Percentiles rank a stretch among this genome's conserved stretches.
These are phyloP conservation scores for Aspergillus campestris DNA, from an alignment of 495 filamentous ascomycete species.

Conservation along the genomic window DNA sequence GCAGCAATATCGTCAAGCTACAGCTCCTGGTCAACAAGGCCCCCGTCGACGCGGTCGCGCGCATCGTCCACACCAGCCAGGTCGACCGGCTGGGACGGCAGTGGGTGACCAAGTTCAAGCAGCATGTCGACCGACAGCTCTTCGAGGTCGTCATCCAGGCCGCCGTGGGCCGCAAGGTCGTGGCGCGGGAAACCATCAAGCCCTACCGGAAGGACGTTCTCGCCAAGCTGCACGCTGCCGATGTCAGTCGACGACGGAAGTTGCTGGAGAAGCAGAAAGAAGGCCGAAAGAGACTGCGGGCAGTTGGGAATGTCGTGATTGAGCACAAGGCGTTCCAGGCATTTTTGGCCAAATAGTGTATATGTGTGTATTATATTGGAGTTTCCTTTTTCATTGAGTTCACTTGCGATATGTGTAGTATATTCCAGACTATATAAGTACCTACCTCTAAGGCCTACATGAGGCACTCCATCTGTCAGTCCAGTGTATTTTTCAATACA, in stretches of 20 bases:
- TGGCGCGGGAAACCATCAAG: conserved; percentile 93
- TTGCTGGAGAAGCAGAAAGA: conserved; percentile 96
- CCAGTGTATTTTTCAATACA: no score
- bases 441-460: no score
- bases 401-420: no score
- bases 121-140: conserved; percentile 91
- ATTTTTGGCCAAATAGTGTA: conserved; percentile 59
- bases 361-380: not conserved
- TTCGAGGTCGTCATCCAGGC: conserved; percentile 97
- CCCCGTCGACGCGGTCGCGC: conserved; percentile 88
- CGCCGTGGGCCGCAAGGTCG: conserved; percentile 69
- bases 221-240: conserved; percentile 86
- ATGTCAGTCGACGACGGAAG: conserved; percentile 74
- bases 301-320: conserved; percentile 73
- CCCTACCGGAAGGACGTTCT: conserved; percentile 93
- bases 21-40: conserved; percentile 89
- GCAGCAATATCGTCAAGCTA: conserved; percentile 76
- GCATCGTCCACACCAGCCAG: conserved; percentile 77
- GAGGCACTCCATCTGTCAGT: no score
- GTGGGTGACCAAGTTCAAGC: conserved; percentile 96
- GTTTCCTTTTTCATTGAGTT: not conserved
- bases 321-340: conserved; percentile 90
- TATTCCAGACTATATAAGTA: no score
- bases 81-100: conserved; percentile 63
- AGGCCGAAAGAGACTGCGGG: conserved; percentile 74